A percentile compares a stretch with the other conserved stretches of the same genome.
Conservation (phyloP, 73 alveolate species). For the Uronychia binucleata region DNA sequence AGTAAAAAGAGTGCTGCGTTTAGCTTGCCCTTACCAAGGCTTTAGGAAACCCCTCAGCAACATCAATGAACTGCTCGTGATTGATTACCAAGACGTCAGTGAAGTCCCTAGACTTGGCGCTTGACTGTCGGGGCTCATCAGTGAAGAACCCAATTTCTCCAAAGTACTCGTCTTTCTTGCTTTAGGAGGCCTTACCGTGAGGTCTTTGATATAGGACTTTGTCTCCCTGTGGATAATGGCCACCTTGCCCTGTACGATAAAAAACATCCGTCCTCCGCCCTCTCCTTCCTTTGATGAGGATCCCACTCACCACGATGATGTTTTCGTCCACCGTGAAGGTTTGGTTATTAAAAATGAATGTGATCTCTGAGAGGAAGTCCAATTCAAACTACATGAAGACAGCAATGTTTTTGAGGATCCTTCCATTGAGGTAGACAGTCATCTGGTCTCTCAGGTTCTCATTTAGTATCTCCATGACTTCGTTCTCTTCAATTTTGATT, state of each 20-base stretch:
- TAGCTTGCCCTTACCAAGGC: constrained; percentile 9
- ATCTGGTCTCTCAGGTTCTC: constrained; percentile 59
- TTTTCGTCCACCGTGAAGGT: constrained; percentile 34
- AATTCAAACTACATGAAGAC: constrained; percentile 46
- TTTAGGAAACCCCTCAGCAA: constrained; percentile 37
- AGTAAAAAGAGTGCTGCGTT: neutral
- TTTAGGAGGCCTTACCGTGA: neutral
- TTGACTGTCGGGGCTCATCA: constrained; percentile 41
- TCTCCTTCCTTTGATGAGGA: constrained; percentile 44
- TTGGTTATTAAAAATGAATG: neutral
- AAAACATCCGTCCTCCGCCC: constrained; percentile 32
- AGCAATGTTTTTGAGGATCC: constrained; percentile 34
- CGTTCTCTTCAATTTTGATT: constrained; percentile 61
- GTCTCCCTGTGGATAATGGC: constrained; percentile 46
- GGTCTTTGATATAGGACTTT: constrained; percentile 39
- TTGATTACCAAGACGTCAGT: constrained; percentile 47
- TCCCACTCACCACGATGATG: constrained; percentile 18
- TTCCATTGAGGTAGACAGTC: constrained; percentile 57
- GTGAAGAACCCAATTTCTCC: constrained; percentile 70
- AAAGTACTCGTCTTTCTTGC: constrained; percentile 41
- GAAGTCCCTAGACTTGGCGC: constrained; percentile 55
- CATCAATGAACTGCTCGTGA: constrained; percentile 21
- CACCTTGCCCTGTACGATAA: constrained; percentile 50
- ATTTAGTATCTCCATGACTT: constrained; percentile 50
- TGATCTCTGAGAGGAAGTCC: constrained; percentile 43